Evolutionary conservation across 2,329 filamentous ascomycete species (phyloP), one percentile per base, ranked within the genome.

Genomic region (Leptographium radiaticola): DNA sequence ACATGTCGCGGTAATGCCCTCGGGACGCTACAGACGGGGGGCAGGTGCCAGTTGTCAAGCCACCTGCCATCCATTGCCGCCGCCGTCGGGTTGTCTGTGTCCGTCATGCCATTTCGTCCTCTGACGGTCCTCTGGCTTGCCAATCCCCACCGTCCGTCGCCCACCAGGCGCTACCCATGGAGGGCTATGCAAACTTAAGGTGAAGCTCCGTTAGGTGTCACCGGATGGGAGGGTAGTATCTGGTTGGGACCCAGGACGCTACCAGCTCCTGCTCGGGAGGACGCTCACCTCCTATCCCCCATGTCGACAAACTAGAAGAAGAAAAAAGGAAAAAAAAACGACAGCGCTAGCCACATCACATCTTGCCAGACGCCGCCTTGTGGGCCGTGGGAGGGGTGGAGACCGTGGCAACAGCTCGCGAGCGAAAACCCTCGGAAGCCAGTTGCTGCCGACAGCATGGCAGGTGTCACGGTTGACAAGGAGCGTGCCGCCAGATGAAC

Each of bases 281-380:
- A 12, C 20, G 42, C 9, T 44, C 42, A 25, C 20, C 42, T 44
- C 31, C 20, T 20, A 20, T n/a, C 25, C 25, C 25, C 25, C 25
- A 20, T 42, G 43, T 31, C 16, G 49, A 34, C 25, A 44, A 44
- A 44, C 15, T 13, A 6, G 34, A 18, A n/a, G 12, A 44, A 36
- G 11, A 44, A 44, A 36, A 25, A 25, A 25, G 25, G 25, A 25
- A 25, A 44, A 44, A 43, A 30, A 30, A 12, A 16, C 12, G 33
- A 9, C 33, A 34, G 12, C 52, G 52, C 52, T 53, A 53, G 52
- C 52, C 52, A 53, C 52, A 53, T 53, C 52, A 53, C 52, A 48
- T 44, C 36, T 18, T 36, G 36, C 36, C 20, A 44, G 45, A 16
- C 36, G 44, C 18, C 46, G n/a, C 46, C 30, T 34, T 49, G 46